phyloP scores from a whole-genome alignment of 192 early-diverging fungal genomes.

The Coemansia furcata region DNA sequence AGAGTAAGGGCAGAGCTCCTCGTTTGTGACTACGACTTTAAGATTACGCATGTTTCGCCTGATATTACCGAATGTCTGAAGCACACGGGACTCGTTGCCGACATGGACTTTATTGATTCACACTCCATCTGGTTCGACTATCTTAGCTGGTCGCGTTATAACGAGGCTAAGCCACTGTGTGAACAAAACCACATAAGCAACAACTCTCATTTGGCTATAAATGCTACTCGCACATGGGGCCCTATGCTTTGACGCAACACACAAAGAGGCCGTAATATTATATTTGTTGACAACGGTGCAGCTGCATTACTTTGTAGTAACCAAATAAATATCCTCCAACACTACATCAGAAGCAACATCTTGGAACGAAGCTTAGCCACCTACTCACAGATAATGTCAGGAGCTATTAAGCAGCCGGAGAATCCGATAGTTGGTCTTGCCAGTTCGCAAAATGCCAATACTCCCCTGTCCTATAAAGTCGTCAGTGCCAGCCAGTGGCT shows the following conservation, averaged over 20 bases:
- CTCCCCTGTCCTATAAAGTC: constrained; percentile 64
- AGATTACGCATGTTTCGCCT: background rate
- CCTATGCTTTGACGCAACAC: background rate
- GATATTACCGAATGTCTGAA: background rate
- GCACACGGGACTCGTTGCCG: background rate
- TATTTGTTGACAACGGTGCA: background rate
- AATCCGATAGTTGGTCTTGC: constrained; percentile 76
- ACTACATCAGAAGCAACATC: background rate
- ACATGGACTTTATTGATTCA: background rate
- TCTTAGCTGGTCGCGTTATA: background rate
- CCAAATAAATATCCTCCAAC: background rate
- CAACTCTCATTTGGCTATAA: background rate
- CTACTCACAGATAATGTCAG: background rate
- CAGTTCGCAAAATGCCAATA: constrained; percentile 69
- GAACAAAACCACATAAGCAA: background rate
- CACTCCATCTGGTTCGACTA: background rate
- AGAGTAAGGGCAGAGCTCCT: background rate
- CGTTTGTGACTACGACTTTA: background rate
- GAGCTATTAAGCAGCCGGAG: constrained; percentile 24
- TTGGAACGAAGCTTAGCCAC: background rate
- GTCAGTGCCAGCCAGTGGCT: constrained; percentile 3
- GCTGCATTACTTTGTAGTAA: background rate
- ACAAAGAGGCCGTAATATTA: background rate
- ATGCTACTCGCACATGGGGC: background rate
- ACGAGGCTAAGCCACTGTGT: background rate